These are phyloP conservation scores for Bolboschoenus planiculmis DNA, from an alignment of 176 grass and related monocot species.

Conservation along the genomic window DNA sequence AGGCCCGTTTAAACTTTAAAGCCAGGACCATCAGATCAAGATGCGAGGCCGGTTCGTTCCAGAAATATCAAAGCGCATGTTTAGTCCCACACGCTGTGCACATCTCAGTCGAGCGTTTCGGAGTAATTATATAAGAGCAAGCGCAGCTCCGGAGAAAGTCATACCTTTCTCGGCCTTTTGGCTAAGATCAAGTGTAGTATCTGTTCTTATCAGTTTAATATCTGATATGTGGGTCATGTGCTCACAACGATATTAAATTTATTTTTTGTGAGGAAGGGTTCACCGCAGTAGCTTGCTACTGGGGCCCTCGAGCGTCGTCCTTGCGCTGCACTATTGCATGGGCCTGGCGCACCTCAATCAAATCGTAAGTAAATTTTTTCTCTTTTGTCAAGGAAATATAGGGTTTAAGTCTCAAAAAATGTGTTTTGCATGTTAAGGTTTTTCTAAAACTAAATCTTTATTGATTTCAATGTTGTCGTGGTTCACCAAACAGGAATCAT, in stretches of 20 bases:
- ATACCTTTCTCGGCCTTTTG: conserved; percentile 49
- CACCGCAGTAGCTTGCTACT: conserved; percentile 6
- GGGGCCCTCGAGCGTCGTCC: not conserved
- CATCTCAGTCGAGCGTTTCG: not conserved
- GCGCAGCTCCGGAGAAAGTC: not conserved
- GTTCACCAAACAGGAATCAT: no score
- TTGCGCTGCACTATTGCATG: conserved; percentile 18
- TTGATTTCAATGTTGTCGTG: no score
- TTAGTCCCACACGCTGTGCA: not conserved
- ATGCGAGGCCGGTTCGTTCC: not conserved
- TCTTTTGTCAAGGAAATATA: no score
- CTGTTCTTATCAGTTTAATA: conserved; percentile 55
- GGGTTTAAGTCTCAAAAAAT: no score
- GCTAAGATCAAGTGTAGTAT: conserved; percentile 67
- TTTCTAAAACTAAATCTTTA: no score
- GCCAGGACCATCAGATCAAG: not conserved
- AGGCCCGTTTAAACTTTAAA: not conserved
- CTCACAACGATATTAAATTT: not conserved
- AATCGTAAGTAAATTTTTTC: not conserved
- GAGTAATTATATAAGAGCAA: not conserved
- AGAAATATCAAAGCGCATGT: not conserved
- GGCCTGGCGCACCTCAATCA: conserved; percentile 13
- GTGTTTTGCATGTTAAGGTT: no score
- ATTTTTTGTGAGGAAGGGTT: not conserved
- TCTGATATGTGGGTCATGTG: not conserved